These are phyloP conservation scores for Boletus speciosus DNA, from an alignment of 768 basidiomycete species.

Conservation along the genomic window DNA sequence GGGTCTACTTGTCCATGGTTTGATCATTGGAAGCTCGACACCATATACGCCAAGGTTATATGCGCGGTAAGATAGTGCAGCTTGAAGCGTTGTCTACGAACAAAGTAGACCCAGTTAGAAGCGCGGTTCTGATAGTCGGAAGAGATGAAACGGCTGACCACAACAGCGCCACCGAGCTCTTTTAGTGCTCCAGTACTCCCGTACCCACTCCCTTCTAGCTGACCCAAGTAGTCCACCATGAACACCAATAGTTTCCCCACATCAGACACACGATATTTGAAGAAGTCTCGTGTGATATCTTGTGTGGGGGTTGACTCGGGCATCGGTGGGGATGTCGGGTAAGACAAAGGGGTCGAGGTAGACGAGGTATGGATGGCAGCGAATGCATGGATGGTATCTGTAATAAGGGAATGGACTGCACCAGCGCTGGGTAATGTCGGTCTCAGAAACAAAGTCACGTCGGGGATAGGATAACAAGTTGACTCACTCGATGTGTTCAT, in stretches of 20 bases:
- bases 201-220: conserved; percentile 23
- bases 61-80: conserved; percentile 71
- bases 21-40: conserved; percentile 61
- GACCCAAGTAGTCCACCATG: conserved; percentile 37
- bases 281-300: conserved; percentile 82
- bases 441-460: neutral
- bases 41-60: conserved; percentile 76
- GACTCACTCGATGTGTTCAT: conserved; percentile 60
- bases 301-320: conserved; percentile 53
- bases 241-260: conserved; percentile 67
- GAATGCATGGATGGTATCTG: conserved; percentile 65
- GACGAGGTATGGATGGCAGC: conserved; percentile 43
- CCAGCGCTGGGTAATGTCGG: conserved; percentile 40
- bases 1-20: conserved; percentile 81
- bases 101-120: neutral
- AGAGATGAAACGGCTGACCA: conserved; percentile 45
- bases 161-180: conserved; percentile 44
- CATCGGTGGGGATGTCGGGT: conserved; percentile 28
- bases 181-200: conserved; percentile 28
- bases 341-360: conserved; percentile 12
- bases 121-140: neutral
- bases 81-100: conserved; percentile 62
- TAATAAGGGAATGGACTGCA: conserved; percentile 58
- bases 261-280: conserved; percentile 63
- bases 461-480: neutral